Evolutionary conservation across 2,329 filamentous ascomycete species (phyloP).

Genomic region (Sarocladiaceae sp.): DNA sequence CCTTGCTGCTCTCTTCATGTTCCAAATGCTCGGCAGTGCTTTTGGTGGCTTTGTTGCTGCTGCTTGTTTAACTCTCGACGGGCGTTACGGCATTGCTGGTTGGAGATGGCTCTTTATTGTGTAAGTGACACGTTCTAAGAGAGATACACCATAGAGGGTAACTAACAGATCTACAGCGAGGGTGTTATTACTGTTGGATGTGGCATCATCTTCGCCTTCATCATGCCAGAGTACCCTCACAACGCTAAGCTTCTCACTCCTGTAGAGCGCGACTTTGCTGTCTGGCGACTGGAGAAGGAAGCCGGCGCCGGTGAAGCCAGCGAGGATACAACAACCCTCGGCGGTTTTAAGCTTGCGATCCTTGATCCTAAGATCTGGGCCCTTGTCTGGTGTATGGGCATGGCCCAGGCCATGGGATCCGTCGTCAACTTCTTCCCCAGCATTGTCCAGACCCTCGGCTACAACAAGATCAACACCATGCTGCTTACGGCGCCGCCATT

Average conservation of each 20-base stretch:
- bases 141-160: neutral
- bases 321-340: slow-evolving; percentile 45
- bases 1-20: slow-evolving; percentile 28
- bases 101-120: slow-evolving; percentile 50
- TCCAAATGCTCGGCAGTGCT: slow-evolving; percentile 30
- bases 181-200: slow-evolving; percentile 58
- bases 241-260: slow-evolving; percentile 17
- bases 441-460: slow-evolving; percentile 61
- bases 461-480: slow-evolving; percentile 50
- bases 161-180: slow-evolving; percentile 29
- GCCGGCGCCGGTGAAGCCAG: slow-evolving; percentile 58
- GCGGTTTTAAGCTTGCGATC: slow-evolving; percentile 47
- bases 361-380: slow-evolving; percentile 53
- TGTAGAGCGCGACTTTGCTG: slow-evolving; percentile 44
- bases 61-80: slow-evolving; percentile 39
- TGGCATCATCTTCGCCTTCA: slow-evolving; percentile 45
- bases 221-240: slow-evolving; percentile 55
- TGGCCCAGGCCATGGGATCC: slow-evolving; percentile 32
- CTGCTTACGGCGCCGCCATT: slow-evolving; percentile 61
- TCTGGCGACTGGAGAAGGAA: slow-evolving; percentile 57
- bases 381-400: slow-evolving; percentile 34
- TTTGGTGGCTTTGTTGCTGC: slow-evolving; percentile 46
- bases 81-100: slow-evolving; percentile 37
- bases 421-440: slow-evolving; percentile 28
- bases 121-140: slow-evolving; percentile 7